phyloP scores from a whole-genome alignment of 768 basidiomycete genomes.

The Auricularia sp. region DNA sequence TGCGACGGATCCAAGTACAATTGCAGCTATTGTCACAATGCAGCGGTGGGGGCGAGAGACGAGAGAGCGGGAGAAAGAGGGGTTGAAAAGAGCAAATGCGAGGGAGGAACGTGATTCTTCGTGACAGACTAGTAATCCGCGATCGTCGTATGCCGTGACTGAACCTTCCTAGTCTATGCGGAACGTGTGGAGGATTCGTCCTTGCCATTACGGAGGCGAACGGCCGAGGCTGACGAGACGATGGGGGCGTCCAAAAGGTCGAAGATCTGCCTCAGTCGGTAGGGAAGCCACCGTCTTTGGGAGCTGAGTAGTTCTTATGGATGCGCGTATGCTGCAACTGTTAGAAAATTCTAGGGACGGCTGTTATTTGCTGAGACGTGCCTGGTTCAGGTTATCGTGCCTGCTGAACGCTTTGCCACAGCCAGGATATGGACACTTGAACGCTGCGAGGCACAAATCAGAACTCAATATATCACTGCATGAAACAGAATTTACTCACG shows the following conservation, averaged over 20 bases:
- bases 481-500: constrained; percentile 41
- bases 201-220: too few relatives aligned
- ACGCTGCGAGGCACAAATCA: constrained; percentile 36
- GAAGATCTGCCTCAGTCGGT: not conserved
- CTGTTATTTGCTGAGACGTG: not conserved
- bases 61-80: too few relatives aligned
- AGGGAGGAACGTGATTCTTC: too few relatives aligned
- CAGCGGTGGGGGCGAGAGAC: not conserved
- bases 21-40: not conserved
- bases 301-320: constrained; percentile 30
- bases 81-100: too few relatives aligned
- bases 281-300: not conserved
- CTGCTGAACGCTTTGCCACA: constrained; percentile 72
- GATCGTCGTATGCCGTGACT: too few relatives aligned
- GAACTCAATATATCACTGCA: constrained; percentile 11
- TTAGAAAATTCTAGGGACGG: not conserved
- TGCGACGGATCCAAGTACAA: not conserved
- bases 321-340: constrained; percentile 63
- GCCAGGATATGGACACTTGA: constrained; percentile 53
- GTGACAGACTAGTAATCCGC: too few relatives aligned
- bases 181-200: too few relatives aligned
- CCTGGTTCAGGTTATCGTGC: constrained; percentile 52
- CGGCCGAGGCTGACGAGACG: too few relatives aligned
- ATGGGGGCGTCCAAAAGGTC: too few relatives aligned
- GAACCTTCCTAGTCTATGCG: too few relatives aligned